Conservation (phyloP, 148 eudicot species). For the Diospyros lotus region DNA sequence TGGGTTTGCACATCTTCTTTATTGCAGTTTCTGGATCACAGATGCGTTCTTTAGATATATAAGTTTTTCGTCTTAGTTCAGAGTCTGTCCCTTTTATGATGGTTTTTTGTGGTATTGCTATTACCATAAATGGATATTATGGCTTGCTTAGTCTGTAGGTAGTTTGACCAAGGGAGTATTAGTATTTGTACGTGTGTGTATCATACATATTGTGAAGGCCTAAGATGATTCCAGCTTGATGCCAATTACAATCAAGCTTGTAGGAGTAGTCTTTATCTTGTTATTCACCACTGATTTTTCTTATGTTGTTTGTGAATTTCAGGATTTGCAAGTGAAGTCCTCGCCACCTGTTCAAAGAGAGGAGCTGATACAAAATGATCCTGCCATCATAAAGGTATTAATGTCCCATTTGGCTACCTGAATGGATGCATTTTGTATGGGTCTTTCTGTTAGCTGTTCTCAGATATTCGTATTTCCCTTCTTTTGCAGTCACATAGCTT, state of each 20-base stretch:
- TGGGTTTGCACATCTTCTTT: too few relatives aligned
- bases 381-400: constrained; percentile 42
- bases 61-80: too few relatives aligned
- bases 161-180: background rate
- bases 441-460: background rate
- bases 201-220: background rate
- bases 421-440: background rate
- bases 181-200: background rate
- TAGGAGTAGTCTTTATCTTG: background rate
- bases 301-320: constrained; percentile 7
- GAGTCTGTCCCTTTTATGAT: too few relatives aligned
- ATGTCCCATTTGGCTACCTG: background rate
- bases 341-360: constrained; percentile 25
- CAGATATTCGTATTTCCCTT: constrained; percentile 4
- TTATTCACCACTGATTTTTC: background rate
- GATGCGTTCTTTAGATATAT: too few relatives aligned
- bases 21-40: too few relatives aligned
- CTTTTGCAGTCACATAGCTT: constrained; percentile 20
- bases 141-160: background rate
- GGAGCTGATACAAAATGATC: constrained; percentile 29
- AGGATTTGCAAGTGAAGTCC: constrained; percentile 44
- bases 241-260: background rate
- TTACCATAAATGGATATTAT: background rate
- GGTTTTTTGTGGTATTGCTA: background rate
- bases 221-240: background rate